Evolutionary conservation across 1,284 basidiomycete genomes (phyloP).

Genomic region (Fomitiporia mediterranea): DNA sequence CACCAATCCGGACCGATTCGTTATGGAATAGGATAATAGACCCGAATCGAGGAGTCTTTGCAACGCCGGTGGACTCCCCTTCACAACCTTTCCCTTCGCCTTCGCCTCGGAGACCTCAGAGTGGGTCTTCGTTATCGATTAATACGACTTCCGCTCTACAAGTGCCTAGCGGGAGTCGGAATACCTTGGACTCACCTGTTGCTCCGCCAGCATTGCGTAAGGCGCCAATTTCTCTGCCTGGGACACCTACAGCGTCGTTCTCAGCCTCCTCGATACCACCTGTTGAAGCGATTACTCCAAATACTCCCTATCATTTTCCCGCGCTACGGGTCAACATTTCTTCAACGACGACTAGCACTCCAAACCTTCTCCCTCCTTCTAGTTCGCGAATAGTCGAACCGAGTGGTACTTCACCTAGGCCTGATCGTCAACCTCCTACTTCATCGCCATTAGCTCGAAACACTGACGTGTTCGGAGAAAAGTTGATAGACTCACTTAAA

Average conservation of each 20-base stretch:
- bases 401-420: not conserved
- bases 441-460: not conserved
- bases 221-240: constrained; percentile 18
- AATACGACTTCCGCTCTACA: constrained; percentile 3
- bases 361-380: not conserved
- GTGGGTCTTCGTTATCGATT: constrained; percentile 6
- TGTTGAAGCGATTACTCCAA: constrained; percentile 12
- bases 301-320: constrained; percentile 12
- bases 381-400: not conserved
- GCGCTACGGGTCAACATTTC: not conserved
- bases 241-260: constrained; percentile 16
- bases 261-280: constrained; percentile 13
- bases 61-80: constrained; percentile 7
- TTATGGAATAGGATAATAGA: constrained; percentile 10
- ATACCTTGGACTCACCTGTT: constrained; percentile 14
- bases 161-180: not conserved
- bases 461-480: not conserved
- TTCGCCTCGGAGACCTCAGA: not conserved
- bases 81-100: constrained; percentile 10
- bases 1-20: constrained; percentile 17
- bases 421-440: not conserved
- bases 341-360: not conserved
- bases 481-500: not conserved
- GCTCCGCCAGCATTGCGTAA: constrained; percentile 15
- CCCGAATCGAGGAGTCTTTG: constrained; percentile 7